Conservation (phyloP, 345 rosid genomes). For the Linum trigynum region DNA sequence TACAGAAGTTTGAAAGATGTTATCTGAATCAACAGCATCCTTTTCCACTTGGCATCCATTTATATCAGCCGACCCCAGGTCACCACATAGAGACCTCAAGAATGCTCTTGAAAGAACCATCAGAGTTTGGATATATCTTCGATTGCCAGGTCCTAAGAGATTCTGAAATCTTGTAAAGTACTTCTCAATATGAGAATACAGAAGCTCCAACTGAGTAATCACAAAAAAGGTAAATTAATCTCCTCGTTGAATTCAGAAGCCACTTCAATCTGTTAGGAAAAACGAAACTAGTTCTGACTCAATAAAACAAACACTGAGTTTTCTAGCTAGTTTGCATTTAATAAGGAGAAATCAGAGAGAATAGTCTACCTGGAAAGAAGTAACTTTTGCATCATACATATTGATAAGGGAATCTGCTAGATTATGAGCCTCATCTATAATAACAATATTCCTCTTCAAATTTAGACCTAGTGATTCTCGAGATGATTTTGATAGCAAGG, state of each 20-base stretch:
- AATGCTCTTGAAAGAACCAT: slow-evolving; percentile 61
- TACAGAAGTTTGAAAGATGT: slow-evolving; percentile 41
- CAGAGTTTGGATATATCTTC: slow-evolving; percentile 85
- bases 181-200: slow-evolving; percentile 49
- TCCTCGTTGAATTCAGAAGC: neutral
- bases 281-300: no score
- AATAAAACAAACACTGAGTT: no score
- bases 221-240: slow-evolving; percentile 7
- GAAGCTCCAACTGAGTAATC: slow-evolving; percentile 53
- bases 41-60: slow-evolving; percentile 26
- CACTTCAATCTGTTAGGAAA: neutral
- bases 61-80: slow-evolving; percentile 21
- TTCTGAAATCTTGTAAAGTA: slow-evolving; percentile 62
- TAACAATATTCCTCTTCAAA: slow-evolving; percentile 65
- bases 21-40: slow-evolving; percentile 24
- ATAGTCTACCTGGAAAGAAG: slow-evolving; percentile 50
- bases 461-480: slow-evolving; percentile 80
- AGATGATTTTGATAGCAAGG: slow-evolving; percentile 87
- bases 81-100: slow-evolving; percentile 39
- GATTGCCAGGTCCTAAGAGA: slow-evolving; percentile 78
- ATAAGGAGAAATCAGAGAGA: slow-evolving; percentile 3
- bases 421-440: slow-evolving; percentile 95
- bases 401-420: slow-evolving; percentile 87
- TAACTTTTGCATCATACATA: slow-evolving; percentile 76
- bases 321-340: neutral